phyloP scores from a whole-genome alignment of 352 stramenopile genomes.

The Lagenidium sp. region DNA sequence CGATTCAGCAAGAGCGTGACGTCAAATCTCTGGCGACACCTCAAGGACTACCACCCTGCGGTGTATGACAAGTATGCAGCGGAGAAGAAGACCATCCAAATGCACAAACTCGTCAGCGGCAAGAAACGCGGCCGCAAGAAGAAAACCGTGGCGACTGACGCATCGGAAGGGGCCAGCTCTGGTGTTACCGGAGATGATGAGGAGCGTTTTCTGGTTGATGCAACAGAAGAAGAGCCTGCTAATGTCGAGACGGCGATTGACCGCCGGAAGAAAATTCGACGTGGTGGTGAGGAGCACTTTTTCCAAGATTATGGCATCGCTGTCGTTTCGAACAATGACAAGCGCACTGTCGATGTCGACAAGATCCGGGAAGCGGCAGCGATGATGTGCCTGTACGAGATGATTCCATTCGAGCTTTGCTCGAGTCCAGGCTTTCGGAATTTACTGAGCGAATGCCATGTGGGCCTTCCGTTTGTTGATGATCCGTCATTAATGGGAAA shows the following conservation, averaged over 20 bases:
- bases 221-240: too few species aligned
- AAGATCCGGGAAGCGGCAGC: slow-evolving; percentile 51
- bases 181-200: slow-evolving; percentile 1
- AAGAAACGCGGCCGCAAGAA: slow-evolving; percentile 62
- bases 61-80: slow-evolving; percentile 60
- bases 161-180: not conserved
- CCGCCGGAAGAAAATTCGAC: slow-evolving; percentile 27
- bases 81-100: slow-evolving; percentile 73
- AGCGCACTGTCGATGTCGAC: slow-evolving; percentile 27
- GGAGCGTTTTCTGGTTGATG: slow-evolving; percentile 17
- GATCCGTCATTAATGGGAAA: slow-evolving; percentile 25
- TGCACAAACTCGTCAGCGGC: slow-evolving; percentile 42
- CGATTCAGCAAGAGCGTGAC: slow-evolving; percentile 81
- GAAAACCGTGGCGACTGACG: slow-evolving; percentile 15
- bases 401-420: slow-evolving; percentile 62
- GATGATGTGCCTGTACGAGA: slow-evolving; percentile 55
- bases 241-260: not conserved
- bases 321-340: slow-evolving; percentile 1
- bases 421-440: slow-evolving; percentile 45
- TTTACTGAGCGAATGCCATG: slow-evolving; percentile 47
- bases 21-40: slow-evolving; percentile 73
- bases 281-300: slow-evolving; percentile 16
- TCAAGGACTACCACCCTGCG: slow-evolving; percentile 74
- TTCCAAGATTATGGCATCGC: slow-evolving; percentile 22
- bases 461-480: slow-evolving; percentile 18